These are phyloP conservation scores for Coccomyxa subellipsoidea DNA, from an alignment of 163 green algal genomes.

Conservation along the genomic window DNA sequence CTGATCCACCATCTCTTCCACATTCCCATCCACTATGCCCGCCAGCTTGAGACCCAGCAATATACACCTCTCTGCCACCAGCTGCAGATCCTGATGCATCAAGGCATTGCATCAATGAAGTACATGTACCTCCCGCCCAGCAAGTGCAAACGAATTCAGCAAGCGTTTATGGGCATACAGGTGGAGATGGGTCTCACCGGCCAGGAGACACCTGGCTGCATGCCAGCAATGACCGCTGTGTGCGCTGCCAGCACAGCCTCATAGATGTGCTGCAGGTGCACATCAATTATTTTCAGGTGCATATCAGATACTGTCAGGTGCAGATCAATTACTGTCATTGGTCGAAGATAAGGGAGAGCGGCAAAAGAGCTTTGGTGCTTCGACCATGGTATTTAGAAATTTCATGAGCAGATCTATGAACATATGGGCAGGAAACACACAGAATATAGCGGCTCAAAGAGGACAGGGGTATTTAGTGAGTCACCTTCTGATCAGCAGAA, in stretches of 20 bases:
- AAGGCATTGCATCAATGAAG: neutral
- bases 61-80: conserved; percentile 73
- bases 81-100: conserved; percentile 68
- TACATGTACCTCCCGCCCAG: too few species aligned
- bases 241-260: conserved; percentile 75
- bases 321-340: too few species aligned
- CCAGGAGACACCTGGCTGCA: neutral
- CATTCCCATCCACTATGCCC: conserved; percentile 58
- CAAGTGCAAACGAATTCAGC: too few species aligned
- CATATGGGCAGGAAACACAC: too few species aligned
- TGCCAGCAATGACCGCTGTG: neutral
- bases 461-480: neutral
- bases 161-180: too few species aligned
- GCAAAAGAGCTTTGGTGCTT: too few species aligned
- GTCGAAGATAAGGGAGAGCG: too few species aligned
- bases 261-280: conserved; percentile 51
- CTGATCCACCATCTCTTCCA: conserved; percentile 71
- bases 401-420: too few species aligned
- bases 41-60: conserved; percentile 57
- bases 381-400: too few species aligned
- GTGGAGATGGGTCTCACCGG: too few species aligned
- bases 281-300: too few species aligned
- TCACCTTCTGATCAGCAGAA: conserved; percentile 46
- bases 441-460: neutral
- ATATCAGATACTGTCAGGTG: too few species aligned